These are phyloP conservation scores for Irpex rosettiformis DNA, from an alignment of 1,284 basidiomycete species.

Conservation along the genomic window DNA sequence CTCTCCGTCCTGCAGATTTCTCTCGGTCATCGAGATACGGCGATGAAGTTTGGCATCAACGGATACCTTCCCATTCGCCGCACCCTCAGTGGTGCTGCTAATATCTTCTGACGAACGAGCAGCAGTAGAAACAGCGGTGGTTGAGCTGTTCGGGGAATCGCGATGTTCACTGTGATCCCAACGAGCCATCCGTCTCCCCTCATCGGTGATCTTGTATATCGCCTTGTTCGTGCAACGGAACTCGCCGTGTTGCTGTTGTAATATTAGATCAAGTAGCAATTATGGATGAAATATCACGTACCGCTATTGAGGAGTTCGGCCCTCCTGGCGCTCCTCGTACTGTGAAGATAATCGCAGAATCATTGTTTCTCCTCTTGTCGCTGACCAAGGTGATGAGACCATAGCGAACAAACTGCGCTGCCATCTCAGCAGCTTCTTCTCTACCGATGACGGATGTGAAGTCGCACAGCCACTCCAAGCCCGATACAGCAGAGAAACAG, in stretches of 20 bases:
- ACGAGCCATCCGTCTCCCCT: conserved; percentile 80
- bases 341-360: conserved; percentile 85
- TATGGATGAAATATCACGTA: conserved; percentile 36
- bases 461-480: conserved; percentile 96
- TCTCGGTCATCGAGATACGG: conserved; percentile 77
- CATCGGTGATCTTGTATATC: conserved; percentile 91
- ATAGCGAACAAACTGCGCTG: conserved; percentile 96
- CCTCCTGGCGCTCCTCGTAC: conserved; percentile 79
- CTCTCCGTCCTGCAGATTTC: conserved; percentile 51
- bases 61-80: conserved; percentile 27
- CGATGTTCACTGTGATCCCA: conserved; percentile 60
- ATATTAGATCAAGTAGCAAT: conserved; percentile 16
- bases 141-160: conserved; percentile 64
- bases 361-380: conserved; percentile 85
- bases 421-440: conserved; percentile 97
- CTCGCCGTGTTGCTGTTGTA: conserved; percentile 79
- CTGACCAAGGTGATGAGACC: conserved; percentile 86
- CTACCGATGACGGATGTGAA: conserved; percentile 95
- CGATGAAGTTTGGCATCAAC: conserved; percentile 70
- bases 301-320: conserved; percentile 69
- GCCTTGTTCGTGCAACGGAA: conserved; percentile 95
- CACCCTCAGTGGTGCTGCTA: conserved; percentile 19
- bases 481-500: conserved; percentile 84
- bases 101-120: conserved; percentile 41
- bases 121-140: conserved; percentile 48